Conservation (phyloP, 768 basidiomycete genomes). For the Russula sp. region DNA sequence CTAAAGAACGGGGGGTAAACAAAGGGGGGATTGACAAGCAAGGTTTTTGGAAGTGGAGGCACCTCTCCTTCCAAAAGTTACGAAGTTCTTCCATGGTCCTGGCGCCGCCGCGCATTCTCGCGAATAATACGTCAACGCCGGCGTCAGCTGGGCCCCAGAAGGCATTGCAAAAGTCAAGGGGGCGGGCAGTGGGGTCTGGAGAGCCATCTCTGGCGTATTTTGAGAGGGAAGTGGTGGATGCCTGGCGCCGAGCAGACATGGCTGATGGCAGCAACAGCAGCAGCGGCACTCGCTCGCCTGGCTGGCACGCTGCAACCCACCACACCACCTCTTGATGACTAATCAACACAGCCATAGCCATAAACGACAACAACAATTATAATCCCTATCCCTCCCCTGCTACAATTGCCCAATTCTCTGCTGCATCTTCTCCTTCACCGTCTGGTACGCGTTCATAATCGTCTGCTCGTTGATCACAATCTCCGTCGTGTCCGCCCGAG, state of each 20-base stretch:
- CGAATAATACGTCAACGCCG: conserved; percentile 86
- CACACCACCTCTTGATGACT: neutral
- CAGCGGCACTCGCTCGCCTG: too few relatives aligned
- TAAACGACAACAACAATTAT: neutral
- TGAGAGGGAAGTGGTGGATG: conserved; percentile 75
- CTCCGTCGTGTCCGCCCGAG: conserved; percentile 88
- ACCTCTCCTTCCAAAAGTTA: conserved; percentile 94
- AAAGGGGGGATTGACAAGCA: neutral
- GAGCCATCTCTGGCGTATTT: conserved; percentile 56
- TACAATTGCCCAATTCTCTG: conserved; percentile 76
- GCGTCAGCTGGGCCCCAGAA: conserved; percentile 90
- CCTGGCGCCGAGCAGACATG: conserved; percentile 72
- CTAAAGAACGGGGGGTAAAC: conserved; percentile 34
- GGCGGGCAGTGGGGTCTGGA: conserved; percentile 39
- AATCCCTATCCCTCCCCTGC: conserved; percentile 1
- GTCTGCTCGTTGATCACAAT: conserved; percentile 99
- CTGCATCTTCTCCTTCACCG: conserved; percentile 77
- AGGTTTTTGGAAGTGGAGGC: conserved; percentile 26
- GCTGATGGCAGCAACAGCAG: conserved; percentile 9
- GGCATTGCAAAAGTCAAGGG: conserved; percentile 89
- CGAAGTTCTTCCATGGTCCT: conserved; percentile 86
- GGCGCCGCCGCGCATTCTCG: conserved; percentile 77
- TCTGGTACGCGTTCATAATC: conserved; percentile 86
- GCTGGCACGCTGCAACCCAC: too few relatives aligned
- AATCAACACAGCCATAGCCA: neutral